Percentiles rank a stretch among this genome's conserved stretches.
Conservation (phyloP, 768 basidiomycete genomes). For the Calocybe cyanea region DNA sequence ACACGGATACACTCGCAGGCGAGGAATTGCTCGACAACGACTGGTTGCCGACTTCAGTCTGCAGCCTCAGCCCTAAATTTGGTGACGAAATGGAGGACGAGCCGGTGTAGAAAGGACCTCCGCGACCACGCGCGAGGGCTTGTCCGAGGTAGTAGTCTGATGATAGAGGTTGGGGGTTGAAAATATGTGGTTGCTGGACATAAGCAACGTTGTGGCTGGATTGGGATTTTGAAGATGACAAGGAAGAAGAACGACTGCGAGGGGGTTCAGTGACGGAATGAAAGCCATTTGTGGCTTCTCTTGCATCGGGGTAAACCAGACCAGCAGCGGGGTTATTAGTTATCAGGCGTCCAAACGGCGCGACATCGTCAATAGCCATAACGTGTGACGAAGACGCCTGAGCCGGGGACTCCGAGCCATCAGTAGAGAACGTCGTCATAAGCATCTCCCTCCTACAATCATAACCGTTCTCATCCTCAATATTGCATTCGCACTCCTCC, state of each 20-base stretch:
- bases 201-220: slow-evolving; percentile 23
- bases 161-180: slow-evolving; percentile 7
- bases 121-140: slow-evolving; percentile 5
- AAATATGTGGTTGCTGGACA: background rate
- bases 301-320: slow-evolving; percentile 2
- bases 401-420: background rate
- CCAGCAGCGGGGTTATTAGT: slow-evolving; percentile 1
- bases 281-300: background rate
- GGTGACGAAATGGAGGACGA: slow-evolving; percentile 14
- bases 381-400: background rate
- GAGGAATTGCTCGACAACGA: slow-evolving; percentile 7
- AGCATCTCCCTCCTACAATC: slow-evolving; percentile 20
- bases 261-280: slow-evolving; percentile 7
- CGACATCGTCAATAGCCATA: background rate
- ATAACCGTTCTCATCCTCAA: slow-evolving; percentile 16
- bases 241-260: slow-evolving; percentile 21
- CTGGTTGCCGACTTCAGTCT: background rate
- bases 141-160: slow-evolving; percentile 3
- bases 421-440: slow-evolving; percentile 5
- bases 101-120: slow-evolving; percentile 9
- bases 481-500: slow-evolving; percentile 15
- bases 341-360: background rate
- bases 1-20: slow-evolving; percentile 3
- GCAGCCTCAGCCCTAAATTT: slow-evolving; percentile 13
- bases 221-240: slow-evolving; percentile 24